Conservation (phyloP, 805 yeast species). For the Scheffersomyces lignosus region DNA sequence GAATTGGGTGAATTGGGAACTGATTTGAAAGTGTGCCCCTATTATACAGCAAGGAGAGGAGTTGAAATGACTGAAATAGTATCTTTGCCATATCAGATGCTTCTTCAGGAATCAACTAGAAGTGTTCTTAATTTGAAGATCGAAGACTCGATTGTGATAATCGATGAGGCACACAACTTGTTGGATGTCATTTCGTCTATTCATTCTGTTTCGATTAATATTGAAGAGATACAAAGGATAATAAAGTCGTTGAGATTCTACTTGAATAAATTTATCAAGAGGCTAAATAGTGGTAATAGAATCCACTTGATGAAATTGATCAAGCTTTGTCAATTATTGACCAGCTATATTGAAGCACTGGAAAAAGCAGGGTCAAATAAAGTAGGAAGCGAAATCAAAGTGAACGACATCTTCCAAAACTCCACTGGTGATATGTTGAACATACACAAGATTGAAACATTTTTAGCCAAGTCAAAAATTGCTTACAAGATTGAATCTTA, state of each 20-base stretch:
- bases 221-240: constrained; percentile 47
- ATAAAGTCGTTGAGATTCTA: constrained; percentile 54
- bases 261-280: constrained; percentile 56
- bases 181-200: constrained; percentile 73
- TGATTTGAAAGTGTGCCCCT: constrained; percentile 67
- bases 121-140: constrained; percentile 58
- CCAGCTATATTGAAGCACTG: constrained; percentile 42
- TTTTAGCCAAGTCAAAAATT: constrained; percentile 66
- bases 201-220: constrained; percentile 60
- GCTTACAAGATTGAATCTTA: constrained; percentile 83
- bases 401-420: constrained; percentile 53
- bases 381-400: constrained; percentile 56
- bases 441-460: constrained; percentile 62
- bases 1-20: constrained; percentile 66
- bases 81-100: constrained; percentile 81
- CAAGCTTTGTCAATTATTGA: constrained; percentile 54
- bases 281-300: constrained; percentile 70
- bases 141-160: constrained; percentile 65
- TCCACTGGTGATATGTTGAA: constrained; percentile 73
- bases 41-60: constrained; percentile 67
- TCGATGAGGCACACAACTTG: constrained; percentile 92
- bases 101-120: constrained; percentile 63
- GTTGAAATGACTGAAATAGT: constrained; percentile 66
- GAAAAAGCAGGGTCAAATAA: constrained; percentile 24
- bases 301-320: constrained; percentile 64